Evolutionary conservation across 75 land plant species (phyloP).

Genomic region (Sequoia sempervirens): DNA sequence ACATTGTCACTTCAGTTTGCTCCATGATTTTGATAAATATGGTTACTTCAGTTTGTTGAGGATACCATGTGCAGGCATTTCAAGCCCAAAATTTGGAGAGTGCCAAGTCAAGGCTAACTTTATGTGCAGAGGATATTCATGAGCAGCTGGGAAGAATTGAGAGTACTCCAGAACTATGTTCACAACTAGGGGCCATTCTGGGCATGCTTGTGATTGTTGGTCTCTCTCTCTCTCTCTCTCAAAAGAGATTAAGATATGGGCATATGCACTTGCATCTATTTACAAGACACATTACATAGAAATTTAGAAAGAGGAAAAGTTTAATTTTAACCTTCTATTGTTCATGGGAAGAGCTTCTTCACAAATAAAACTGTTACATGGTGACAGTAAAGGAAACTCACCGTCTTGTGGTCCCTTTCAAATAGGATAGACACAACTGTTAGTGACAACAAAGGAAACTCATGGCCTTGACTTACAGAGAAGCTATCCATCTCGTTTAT

Average conservation of each 20-base stretch:
- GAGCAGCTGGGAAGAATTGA: constrained; percentile 58
- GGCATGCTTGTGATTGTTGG: constrained; percentile 95
- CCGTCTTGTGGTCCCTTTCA: neutral
- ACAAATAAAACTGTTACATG: neutral
- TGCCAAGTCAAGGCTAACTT: constrained; percentile 73
- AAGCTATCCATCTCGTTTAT: neutral
- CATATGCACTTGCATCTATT: neutral
- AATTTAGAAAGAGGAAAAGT: neutral
- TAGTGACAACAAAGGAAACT: too few species aligned
- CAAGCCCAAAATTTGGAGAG: constrained; percentile 85
- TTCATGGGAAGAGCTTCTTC: neutral
- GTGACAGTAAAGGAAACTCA: neutral
- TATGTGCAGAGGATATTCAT: constrained; percentile 76
- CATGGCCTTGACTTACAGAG: neutral
- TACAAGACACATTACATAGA: neutral
- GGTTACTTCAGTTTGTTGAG: neutral
- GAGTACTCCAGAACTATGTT: constrained; percentile 52
- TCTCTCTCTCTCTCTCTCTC: constrained; percentile 24
- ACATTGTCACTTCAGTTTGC: too few species aligned
- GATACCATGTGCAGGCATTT: constrained; percentile 56
- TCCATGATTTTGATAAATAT: neutral
- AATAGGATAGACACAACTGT: neutral
- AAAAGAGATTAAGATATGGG: neutral
- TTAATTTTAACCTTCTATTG: neutral
- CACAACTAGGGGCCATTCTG: constrained; percentile 90